Evolutionary conservation across 441 rosid species (phyloP), one percentile per base, ranked within the genome.

Genomic region (Daphne laureola): DNA sequence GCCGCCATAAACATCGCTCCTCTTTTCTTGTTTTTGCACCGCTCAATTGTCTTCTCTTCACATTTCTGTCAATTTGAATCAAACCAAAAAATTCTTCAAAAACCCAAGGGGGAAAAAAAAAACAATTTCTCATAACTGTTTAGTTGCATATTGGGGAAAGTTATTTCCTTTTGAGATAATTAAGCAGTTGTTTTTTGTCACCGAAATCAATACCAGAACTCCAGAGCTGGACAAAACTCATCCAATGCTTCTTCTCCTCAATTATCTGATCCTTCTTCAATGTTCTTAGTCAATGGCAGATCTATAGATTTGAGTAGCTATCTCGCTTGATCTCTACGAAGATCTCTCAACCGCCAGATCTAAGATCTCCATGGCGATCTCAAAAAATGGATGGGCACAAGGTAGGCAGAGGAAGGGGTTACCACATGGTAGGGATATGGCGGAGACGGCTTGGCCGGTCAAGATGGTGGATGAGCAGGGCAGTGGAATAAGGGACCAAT

Each of bases 181-280:
- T 14, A 13, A 11, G 8, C 50, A 8, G 43, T 12, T 41, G 49
- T 38, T 58, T 46, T 21, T 51, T 40, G 9, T 35, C 43, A 40
- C 49, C 42, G 12, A 16, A 14, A 57, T 55, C 53, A 35, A 43
- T 14, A 45, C 53, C 43, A 18, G 50, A 16, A 48, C 42, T 68
- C 83, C 79, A 73, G 14, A 75, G 67, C 67, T 74, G 82, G 38
- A 59, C 71, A 64, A 78, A 76, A 43, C 77, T 78, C 81, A 76
- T 57, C 90, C 90, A 71, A 40, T 66, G 68, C 68, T 62, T 69
- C 57, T 62, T 76, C 31, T 72, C 73, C 46, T 67, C 5, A 52
- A 46, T 54, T 78, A 46, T 63, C 76, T 55, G 57, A 46, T 54
- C 59, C 71, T 23, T 43, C 72, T 51, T 61, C 69, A 9, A 56